Percentiles rank a stretch among this genome's conserved stretches.
Evolutionary conservation across 441 rosid species (phyloP).

Genomic region (Dalechampia spathulata): DNA sequence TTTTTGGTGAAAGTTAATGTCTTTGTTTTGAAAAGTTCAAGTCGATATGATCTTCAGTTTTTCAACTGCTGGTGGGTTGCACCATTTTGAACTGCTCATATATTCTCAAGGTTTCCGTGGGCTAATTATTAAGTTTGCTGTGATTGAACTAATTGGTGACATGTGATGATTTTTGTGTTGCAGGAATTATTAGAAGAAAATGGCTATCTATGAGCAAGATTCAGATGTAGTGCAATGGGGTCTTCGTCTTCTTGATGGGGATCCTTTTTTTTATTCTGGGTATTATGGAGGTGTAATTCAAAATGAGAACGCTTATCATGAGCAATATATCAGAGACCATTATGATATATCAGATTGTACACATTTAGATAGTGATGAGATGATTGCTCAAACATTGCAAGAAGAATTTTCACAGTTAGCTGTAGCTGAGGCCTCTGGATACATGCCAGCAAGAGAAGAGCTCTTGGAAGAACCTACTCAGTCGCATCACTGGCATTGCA

Average conservation of each 20-base stretch:
- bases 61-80: constrained; percentile 9
- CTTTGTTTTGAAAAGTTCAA: neutral
- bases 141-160: too few species aligned
- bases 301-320: constrained; percentile 28
- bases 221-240: constrained; percentile 62
- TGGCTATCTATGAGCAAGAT: constrained; percentile 55
- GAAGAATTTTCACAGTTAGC: constrained; percentile 64
- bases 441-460: constrained; percentile 25
- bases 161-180: too few species aligned
- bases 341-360: constrained; percentile 34
- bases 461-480: constrained; percentile 25
- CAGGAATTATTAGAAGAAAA: constrained; percentile 7
- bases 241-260: constrained; percentile 45
- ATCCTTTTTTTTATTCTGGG: constrained; percentile 36
- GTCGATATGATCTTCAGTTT: neutral
- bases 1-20: neutral
- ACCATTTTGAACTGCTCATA: too few species aligned
- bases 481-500: constrained; percentile 30
- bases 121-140: neutral
- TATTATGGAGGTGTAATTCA: constrained; percentile 27
- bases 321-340: constrained; percentile 31
- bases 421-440: constrained; percentile 33
- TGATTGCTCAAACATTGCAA: constrained; percentile 59
- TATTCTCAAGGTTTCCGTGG: neutral
- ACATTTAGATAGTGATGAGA: constrained; percentile 54